Evolutionary conservation across 208 protist genomes (phyloP).

Genomic region (Trypanosoma melophagium): DNA sequence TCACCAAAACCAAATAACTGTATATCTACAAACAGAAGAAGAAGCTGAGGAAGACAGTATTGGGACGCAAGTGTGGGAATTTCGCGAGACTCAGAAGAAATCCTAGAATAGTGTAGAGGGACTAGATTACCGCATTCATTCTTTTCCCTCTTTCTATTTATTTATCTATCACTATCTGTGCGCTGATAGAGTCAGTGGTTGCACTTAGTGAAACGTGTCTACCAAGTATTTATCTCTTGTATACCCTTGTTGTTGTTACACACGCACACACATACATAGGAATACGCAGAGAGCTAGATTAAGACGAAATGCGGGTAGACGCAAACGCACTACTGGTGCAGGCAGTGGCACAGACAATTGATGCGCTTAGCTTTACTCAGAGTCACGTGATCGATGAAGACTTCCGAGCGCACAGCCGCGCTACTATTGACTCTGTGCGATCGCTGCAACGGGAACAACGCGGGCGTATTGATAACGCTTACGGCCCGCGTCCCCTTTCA

Average conservation of each 20-base stretch:
- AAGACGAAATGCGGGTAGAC: conserved; percentile 7
- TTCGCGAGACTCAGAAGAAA: no score
- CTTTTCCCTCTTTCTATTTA: conserved; percentile 2
- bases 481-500: conserved; percentile 51
- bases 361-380: conserved; percentile 75
- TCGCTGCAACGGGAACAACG: conserved; percentile 78
- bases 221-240: neutral
- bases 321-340: conserved; percentile 30
- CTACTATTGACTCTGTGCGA: conserved; percentile 62
- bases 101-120: no score
- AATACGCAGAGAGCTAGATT: neutral
- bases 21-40: no score
- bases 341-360: conserved; percentile 43
- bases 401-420: conserved; percentile 68
- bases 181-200: neutral
- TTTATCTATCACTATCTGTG: conserved; percentile 5
- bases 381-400: conserved; percentile 74
- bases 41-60: no score
- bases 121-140: neutral
- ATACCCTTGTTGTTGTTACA: neutral
- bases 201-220: neutral
- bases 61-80: no score
- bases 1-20: no score
- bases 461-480: conserved; percentile 65
- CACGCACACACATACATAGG: conserved; percentile 5